Percentiles rank a stretch among this genome's conserved stretches.
Evolutionary conservation across 768 basidiomycete species (phyloP).

Genomic region (Tylopilus felleus): DNA sequence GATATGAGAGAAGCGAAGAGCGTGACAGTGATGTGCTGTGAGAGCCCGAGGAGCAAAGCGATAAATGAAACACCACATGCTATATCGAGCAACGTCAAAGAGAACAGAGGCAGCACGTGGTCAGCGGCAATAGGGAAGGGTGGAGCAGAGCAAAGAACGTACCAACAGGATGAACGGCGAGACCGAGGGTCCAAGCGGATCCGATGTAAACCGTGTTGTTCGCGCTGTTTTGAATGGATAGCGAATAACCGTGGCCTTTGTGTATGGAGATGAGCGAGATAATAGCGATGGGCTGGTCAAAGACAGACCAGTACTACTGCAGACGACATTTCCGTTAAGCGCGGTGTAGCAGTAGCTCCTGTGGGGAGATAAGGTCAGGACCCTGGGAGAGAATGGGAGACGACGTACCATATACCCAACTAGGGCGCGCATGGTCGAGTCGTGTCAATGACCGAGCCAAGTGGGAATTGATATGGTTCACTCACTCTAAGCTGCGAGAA

Average conservation of each 20-base stretch:
- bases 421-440: conserved; percentile 25
- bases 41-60: conserved; percentile 61
- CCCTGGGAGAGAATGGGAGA: not conserved
- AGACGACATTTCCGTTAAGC: conserved; percentile 37
- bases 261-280: not conserved
- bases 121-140: not conserved
- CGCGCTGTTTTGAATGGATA: conserved; percentile 28
- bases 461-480: conserved; percentile 9
- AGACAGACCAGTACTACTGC: conserved; percentile 44
- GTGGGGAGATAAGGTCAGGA: conserved; percentile 4
- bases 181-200: conserved; percentile 67
- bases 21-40: conserved; percentile 46
- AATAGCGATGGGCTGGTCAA: not conserved
- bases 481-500: conserved; percentile 55
- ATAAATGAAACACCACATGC: conserved; percentile 56
- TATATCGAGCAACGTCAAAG: conserved; percentile 12
- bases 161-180: conserved; percentile 77
- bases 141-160: conserved; percentile 22
- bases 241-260: conserved; percentile 54
- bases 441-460: not conserved
- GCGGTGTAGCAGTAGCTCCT: conserved; percentile 65
- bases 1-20: conserved; percentile 47
- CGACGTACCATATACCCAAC: conserved; percentile 68
- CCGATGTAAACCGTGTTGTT: conserved; percentile 39
- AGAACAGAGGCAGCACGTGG: conserved; percentile 1